phyloP scores from a whole-genome alignment of 2,329 filamentous ascomycete genomes.

The Cladosporium sp. region DNA sequence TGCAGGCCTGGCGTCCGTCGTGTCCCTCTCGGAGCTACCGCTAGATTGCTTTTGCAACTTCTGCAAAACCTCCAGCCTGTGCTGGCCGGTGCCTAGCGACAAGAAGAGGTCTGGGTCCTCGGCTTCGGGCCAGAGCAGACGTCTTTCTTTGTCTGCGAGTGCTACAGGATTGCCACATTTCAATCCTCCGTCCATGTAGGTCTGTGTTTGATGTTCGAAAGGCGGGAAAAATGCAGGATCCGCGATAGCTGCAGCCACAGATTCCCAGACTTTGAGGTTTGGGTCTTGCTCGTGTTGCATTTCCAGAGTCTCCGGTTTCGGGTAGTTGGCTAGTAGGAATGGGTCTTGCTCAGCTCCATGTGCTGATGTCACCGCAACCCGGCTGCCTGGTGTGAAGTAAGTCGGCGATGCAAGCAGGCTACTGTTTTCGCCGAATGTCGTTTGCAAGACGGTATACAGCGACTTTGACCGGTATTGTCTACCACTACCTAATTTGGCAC shows the following conservation, averaged over 20 bases:
- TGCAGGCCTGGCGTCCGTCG: not conserved
- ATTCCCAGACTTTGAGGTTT: constrained; percentile 54
- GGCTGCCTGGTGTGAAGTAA: constrained; percentile 32
- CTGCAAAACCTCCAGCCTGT: constrained; percentile 25
- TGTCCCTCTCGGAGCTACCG: not conserved
- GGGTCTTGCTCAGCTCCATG: constrained; percentile 42
- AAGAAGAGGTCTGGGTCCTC: constrained; percentile 38
- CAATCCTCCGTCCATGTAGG: constrained; percentile 53
- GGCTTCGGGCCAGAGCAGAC: constrained; percentile 27
- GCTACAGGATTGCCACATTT: constrained; percentile 54
- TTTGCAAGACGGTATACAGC: constrained; percentile 12
- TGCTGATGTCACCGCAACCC: constrained; percentile 48
- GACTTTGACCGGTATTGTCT: constrained; percentile 21
- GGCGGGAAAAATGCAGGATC: constrained; percentile 54
- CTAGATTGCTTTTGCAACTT: not conserved
- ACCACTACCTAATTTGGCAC: constrained; percentile 17
- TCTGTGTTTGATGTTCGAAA: constrained; percentile 49
- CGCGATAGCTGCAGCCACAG: constrained; percentile 52
- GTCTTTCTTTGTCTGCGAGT: constrained; percentile 50
- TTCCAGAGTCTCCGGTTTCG: constrained; percentile 40
- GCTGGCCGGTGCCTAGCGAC: constrained; percentile 38
- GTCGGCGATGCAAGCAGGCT: constrained; percentile 30
- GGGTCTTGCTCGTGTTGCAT: constrained; percentile 40
- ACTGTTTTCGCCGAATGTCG: constrained; percentile 39
- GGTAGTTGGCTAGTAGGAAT: constrained; percentile 50